These are phyloP conservation scores for Fusarium nodosum DNA, from an alignment of 2,329 filamentous ascomycete species.

Conservation along the genomic window DNA sequence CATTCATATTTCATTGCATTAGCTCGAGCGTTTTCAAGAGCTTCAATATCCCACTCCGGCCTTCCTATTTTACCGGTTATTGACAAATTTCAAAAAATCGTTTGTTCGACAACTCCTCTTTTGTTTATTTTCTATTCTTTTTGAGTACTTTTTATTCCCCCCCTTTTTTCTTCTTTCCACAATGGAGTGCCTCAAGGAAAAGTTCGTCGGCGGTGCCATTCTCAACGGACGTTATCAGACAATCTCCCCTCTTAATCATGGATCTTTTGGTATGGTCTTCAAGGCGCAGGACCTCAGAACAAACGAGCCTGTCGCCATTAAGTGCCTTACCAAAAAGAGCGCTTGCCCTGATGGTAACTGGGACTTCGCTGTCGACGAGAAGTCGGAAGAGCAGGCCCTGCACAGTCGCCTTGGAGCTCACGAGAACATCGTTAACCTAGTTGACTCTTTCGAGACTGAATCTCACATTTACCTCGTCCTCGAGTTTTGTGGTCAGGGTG, in stretches of 20 bases:
- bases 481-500: conserved; percentile 94
- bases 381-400: conserved; percentile 82
- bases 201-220: conserved; percentile 82
- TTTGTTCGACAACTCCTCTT: conserved; percentile 52
- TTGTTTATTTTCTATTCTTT: conserved; percentile 37
- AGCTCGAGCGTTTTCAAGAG: conserved; percentile 37
- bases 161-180: conserved; percentile 31
- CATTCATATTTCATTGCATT: conserved; percentile 37
- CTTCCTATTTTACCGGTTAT: conserved; percentile 34
- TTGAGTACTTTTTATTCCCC: conserved; percentile 33
- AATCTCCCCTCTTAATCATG: conserved; percentile 95
- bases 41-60: conserved; percentile 29
- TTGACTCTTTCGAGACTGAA: conserved; percentile 92
- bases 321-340: conserved; percentile 89
- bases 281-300: conserved; percentile 85
- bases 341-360: conserved; percentile 71
- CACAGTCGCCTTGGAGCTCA: conserved; percentile 85
- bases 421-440: conserved; percentile 92
- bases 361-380: conserved; percentile 82
- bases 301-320: conserved; percentile 88
- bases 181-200: conserved; percentile 89
- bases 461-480: conserved; percentile 92
- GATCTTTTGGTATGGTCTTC: conserved; percentile 99
- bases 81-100: conserved; percentile 44
- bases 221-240: conserved; percentile 92